These are phyloP conservation scores for Monilinia aucupariae DNA, from an alignment of 2,329 filamentous ascomycete genomes.

Conservation along the genomic window DNA sequence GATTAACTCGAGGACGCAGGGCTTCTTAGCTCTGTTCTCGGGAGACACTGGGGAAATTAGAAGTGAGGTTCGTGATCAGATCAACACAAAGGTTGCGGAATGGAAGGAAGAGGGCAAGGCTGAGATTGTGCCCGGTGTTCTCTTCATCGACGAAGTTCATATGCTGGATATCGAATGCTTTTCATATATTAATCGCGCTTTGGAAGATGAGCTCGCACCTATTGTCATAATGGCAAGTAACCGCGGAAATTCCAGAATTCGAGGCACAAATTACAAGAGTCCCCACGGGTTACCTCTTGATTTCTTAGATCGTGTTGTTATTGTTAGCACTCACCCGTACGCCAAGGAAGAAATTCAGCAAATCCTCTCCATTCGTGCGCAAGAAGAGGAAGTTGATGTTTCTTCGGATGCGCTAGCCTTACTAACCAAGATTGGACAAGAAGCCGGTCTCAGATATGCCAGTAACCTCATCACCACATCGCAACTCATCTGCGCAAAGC, in stretches of 20 bases:
- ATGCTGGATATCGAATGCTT: constrained; percentile 99
- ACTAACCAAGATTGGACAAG: constrained; percentile 90
- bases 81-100: constrained; percentile 97
- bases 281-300: constrained; percentile 93
- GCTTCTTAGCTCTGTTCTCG: constrained; percentile 93
- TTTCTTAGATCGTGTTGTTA: constrained; percentile 92
- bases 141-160: constrained; percentile 99
- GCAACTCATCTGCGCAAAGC: constrained; percentile 79
- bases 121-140: constrained; percentile 90
- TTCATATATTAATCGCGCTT: constrained; percentile 93
- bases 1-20: constrained; percentile 98
- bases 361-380: constrained; percentile 85
- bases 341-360: constrained; percentile 78
- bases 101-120: constrained; percentile 99
- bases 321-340: constrained; percentile 90
- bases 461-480: constrained; percentile 96
- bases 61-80: constrained; percentile 95
- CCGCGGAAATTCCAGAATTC: constrained; percentile 82
- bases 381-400: constrained; percentile 93
- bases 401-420: constrained; percentile 85
- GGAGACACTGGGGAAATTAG: constrained; percentile 97
- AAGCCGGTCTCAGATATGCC: constrained; percentile 89
- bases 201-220: constrained; percentile 90
- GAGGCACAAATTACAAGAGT: constrained; percentile 87
- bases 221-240: constrained; percentile 99